Evolutionary conservation across 2,329 filamentous ascomycete species (phyloP).

Genomic region (Aspergillus flavus): DNA sequence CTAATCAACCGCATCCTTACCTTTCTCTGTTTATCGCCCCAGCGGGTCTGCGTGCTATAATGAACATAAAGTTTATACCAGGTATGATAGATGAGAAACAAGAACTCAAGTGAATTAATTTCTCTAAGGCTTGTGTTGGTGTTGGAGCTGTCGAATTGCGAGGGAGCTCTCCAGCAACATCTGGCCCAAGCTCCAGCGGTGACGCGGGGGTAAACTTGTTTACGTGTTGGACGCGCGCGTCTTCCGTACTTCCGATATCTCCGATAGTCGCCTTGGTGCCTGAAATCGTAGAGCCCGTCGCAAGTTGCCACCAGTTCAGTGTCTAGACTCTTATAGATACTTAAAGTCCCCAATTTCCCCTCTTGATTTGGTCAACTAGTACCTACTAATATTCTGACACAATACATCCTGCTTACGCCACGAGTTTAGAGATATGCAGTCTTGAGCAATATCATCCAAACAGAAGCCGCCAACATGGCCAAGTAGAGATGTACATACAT

Average conservation of each 20-base stretch:
- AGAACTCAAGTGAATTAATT: not conserved
- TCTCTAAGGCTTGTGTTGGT: not conserved
- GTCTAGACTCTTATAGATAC: not conserved
- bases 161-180: not conserved
- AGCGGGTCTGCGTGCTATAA: not conserved
- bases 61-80: too few relatives aligned
- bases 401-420: not conserved
- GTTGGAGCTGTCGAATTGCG: not conserved
- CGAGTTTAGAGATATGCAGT: not conserved
- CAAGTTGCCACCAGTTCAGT: not conserved
- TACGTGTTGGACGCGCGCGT: conserved; percentile 25
- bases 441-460: not conserved
- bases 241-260: conserved; percentile 21
- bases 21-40: not conserved
- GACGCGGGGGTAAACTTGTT: conserved; percentile 23
- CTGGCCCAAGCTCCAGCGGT: conserved; percentile 26
- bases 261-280: conserved; percentile 19
- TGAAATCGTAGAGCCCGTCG: conserved; percentile 8
- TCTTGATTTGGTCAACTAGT: not conserved
- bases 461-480: not conserved
- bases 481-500: not conserved
- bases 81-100: too few relatives aligned
- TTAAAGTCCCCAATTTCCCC: not conserved
- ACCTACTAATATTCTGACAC: not conserved
- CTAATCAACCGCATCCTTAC: conserved; percentile 26